A percentile compares a stretch with the other conserved stretches of the same genome.
Evolutionary conservation across 2,329 filamentous ascomycete genomes (phyloP).

Genomic region (Orbilia ellipsospora): DNA sequence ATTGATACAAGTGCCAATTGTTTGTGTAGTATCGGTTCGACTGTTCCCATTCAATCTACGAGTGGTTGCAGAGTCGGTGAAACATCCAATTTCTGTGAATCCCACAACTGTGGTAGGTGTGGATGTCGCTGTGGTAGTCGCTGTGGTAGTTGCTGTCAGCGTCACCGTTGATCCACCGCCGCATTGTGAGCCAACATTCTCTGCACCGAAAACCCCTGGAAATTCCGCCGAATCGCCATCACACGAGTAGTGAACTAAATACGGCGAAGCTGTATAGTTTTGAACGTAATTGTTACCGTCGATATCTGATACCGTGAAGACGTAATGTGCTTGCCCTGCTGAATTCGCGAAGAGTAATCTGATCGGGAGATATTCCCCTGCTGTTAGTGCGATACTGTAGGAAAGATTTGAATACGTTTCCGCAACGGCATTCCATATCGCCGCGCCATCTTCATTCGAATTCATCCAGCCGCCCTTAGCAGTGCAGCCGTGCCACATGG

Average conservation of each 20-base stretch:
- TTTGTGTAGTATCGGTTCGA: too few species aligned
- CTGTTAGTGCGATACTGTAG: not conserved
- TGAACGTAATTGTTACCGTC: conserved; percentile 4
- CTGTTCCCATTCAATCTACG: not conserved
- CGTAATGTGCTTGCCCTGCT: not conserved
- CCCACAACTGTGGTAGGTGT: not conserved
- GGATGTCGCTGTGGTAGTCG: not conserved
- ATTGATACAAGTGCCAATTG: not conserved
- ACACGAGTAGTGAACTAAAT: conserved; percentile 11
- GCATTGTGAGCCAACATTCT: not conserved
- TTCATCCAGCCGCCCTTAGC: conserved; percentile 13
- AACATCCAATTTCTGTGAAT: not conserved
- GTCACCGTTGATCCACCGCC: not conserved
- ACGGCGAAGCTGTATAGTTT: conserved; percentile 1
- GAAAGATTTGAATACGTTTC: not conserved
- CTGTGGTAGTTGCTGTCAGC: not conserved
- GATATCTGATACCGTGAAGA: not conserved
- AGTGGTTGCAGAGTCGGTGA: not conserved
- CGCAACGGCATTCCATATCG: not conserved
- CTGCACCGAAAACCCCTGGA: conserved; percentile 6
- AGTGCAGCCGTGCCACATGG: not conserved
- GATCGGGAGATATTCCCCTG: conserved; percentile 21
- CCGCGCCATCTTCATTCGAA: not conserved
- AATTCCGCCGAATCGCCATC: not conserved
- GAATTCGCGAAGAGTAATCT: conserved; percentile 11